Base-by-base conservation (phyloP, 163 green algal genomes). In the Scenedesmus sp. region DNA sequence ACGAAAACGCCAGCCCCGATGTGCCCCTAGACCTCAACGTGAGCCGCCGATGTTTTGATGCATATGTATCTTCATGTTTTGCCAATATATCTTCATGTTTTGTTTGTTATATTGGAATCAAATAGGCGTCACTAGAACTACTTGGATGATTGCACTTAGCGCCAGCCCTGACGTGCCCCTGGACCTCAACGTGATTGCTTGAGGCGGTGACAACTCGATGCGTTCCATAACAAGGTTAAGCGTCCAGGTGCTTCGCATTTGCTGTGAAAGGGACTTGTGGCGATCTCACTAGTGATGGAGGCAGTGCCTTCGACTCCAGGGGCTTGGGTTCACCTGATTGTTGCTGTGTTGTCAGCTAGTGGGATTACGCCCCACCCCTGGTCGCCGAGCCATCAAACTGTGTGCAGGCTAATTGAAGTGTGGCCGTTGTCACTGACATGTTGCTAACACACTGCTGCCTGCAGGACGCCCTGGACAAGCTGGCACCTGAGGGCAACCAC, bases 1-100 rank as follows among this genome's bases (percentile, higher is more conserved):
- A 99, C 85, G 97, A 99, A 87, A 99, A 99, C 90, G 97, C 96
- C 18, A 94, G 88, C 64, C 94, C 96, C 55, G 97, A 98, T 90
- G 98, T 99, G 46, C 97, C 95, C 1, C 79, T 97, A 60, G 98
- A 99, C 91, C 91, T 99, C 12, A 97, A 96, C 91, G 94, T 96
- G 52, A 87, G 88, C 34, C 2, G 18, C 7, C 34, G 34, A 46
- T 46, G 7, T 64, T 59, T 46, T 46, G 34, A 46, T 46, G 34
- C 34, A 46, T 46, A 46, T 46, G 34, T 46, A 46, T 46, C 34
- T 46, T 46, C 34, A 46, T 46, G 59, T 64, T 9, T 10, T 64
- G 59, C 18, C 64, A 73, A 18, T n/a, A 15, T 73, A 15, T 6
- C 20, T 4, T 73, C 64, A 73, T 12, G 12, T 23, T 6, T 73